phyloP scores from a whole-genome alignment of 2,329 filamentous ascomycete species.

The Graphiopsis chlorocephala region DNA sequence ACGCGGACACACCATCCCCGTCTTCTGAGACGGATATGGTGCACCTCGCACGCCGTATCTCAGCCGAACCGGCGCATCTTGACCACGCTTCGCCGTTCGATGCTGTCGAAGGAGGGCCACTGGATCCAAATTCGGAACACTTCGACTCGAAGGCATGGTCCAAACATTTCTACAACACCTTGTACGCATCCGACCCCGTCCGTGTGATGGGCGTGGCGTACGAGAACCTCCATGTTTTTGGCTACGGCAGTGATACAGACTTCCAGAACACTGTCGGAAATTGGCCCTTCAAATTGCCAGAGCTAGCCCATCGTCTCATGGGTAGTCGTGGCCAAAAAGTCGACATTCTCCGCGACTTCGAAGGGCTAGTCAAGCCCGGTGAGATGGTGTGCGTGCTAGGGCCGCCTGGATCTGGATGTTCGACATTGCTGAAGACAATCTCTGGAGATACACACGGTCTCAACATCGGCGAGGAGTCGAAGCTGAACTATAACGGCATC shows the following conservation, averaged over 20 bases:
- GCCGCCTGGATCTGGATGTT: constrained; percentile 68
- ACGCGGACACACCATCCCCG: not conserved
- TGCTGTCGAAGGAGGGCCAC: not conserved
- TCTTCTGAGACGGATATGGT: not conserved
- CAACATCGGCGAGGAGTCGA: constrained; percentile 64
- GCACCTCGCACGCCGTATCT: not conserved
- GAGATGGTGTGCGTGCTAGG: constrained; percentile 78
- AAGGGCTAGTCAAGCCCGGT: constrained; percentile 65
- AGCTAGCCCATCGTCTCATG: not conserved
- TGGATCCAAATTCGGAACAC: constrained; percentile 3
- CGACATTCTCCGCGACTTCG: constrained; percentile 66
- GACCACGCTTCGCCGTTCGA: not conserved
- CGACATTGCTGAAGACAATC: constrained; percentile 82
- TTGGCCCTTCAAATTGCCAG: constrained; percentile 6
- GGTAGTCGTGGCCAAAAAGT: constrained; percentile 31
- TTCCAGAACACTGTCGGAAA: constrained; percentile 52
- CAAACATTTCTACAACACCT: not conserved
- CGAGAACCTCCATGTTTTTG: constrained; percentile 46
- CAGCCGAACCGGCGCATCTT: not conserved
- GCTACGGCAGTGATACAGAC: constrained; percentile 48
- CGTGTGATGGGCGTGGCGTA: constrained; percentile 49
- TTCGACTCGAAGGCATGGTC: constrained; percentile 10
- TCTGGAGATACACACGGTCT: constrained; percentile 81
- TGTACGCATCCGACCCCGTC: constrained; percentile 26
- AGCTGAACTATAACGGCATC: constrained; percentile 81